A percentile compares a stretch with the other conserved stretches of the same genome.
phyloP scores from a whole-genome alignment of 2,329 filamentous ascomycete genomes.

The Macrophomina phaseolina region DNA sequence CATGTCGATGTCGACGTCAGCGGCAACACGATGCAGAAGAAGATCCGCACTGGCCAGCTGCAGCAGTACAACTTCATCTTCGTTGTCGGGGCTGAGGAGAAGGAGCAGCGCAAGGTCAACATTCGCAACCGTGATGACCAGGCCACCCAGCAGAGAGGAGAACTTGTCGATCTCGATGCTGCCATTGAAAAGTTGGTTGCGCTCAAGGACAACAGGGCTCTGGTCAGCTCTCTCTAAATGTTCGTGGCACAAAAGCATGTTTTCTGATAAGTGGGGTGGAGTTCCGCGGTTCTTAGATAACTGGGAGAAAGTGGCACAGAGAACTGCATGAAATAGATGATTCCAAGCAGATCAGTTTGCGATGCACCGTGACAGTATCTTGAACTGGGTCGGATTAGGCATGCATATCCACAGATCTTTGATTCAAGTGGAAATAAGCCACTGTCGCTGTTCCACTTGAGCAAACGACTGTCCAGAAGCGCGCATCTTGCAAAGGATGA shows the following conservation, averaged over 20 bases:
- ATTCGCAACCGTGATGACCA: slow-evolving; percentile 69
- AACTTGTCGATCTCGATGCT: slow-evolving; percentile 65
- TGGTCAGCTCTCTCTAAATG: slow-evolving; percentile 39
- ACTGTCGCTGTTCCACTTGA: not conserved
- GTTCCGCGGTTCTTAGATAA: slow-evolving; percentile 21
- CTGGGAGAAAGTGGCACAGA: slow-evolving; percentile 8
- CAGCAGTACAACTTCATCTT: slow-evolving; percentile 86
- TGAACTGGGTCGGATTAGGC: not conserved
- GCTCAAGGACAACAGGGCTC: slow-evolving; percentile 51
- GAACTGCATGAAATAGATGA: slow-evolving; percentile 11
- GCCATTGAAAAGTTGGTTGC: slow-evolving; percentile 59
- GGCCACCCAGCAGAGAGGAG: slow-evolving; percentile 65
- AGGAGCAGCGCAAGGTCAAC: slow-evolving; percentile 64
- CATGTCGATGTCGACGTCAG: slow-evolving; percentile 74
- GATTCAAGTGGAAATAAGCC: not conserved
- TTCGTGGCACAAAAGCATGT: slow-evolving; percentile 7
- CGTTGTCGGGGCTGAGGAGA: slow-evolving; percentile 68
- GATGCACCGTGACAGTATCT: not conserved
- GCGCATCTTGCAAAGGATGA: not conserved
- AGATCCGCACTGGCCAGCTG: slow-evolving; percentile 82
- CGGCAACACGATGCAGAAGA: slow-evolving; percentile 86
- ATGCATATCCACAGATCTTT: not conserved
- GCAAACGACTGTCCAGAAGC: not conserved
- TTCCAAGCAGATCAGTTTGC: no score
- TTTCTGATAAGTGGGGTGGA: slow-evolving; percentile 5